A percentile compares a stretch with the other conserved stretches of the same genome.
These are phyloP conservation scores for Pugionium dolabratum DNA, from an alignment of 345 rosid species.

Conservation along the genomic window DNA sequence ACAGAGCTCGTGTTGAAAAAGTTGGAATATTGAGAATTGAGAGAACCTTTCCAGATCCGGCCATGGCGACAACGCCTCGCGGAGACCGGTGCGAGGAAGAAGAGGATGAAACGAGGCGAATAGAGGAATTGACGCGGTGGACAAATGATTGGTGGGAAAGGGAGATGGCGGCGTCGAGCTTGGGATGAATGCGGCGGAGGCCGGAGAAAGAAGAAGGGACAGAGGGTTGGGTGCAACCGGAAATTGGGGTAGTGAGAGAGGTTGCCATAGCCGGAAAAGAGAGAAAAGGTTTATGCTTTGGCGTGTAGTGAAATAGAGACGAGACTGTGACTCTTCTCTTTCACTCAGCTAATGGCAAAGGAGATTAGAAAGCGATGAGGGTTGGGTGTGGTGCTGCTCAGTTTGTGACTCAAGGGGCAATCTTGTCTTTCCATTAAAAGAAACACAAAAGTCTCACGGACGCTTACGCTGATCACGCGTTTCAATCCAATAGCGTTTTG, in stretches of 20 bases:
- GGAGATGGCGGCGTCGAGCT: constrained; percentile 40
- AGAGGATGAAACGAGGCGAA: constrained; percentile 49
- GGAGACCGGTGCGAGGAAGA: constrained; percentile 53
- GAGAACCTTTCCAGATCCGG: constrained; percentile 85
- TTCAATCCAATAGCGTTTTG: too few species aligned
- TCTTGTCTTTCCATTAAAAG: too few species aligned
- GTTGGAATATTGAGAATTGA: background rate
- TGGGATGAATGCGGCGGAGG: constrained; percentile 48
- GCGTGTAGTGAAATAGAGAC: background rate
- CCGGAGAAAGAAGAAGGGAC: constrained; percentile 52
- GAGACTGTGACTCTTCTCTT: too few species aligned
- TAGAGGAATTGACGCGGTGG: constrained; percentile 50
- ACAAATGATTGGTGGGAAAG: constrained; percentile 1
- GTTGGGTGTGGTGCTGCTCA: too few species aligned
- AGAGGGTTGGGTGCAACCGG: constrained; percentile 1
- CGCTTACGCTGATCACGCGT: too few species aligned
- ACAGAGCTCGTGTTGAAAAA: too few species aligned
- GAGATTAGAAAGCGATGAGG: too few species aligned
- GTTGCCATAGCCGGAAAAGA: constrained; percentile 12
- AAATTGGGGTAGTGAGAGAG: constrained; percentile 13
- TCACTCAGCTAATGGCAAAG: too few species aligned
- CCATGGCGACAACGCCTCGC: constrained; percentile 73
- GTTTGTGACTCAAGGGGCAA: too few species aligned
- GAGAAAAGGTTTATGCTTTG: background rate
- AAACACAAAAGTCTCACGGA: too few species aligned